phyloP scores from a whole-genome alignment of 257 asterid genomes.

The Perilla frutescens region DNA sequence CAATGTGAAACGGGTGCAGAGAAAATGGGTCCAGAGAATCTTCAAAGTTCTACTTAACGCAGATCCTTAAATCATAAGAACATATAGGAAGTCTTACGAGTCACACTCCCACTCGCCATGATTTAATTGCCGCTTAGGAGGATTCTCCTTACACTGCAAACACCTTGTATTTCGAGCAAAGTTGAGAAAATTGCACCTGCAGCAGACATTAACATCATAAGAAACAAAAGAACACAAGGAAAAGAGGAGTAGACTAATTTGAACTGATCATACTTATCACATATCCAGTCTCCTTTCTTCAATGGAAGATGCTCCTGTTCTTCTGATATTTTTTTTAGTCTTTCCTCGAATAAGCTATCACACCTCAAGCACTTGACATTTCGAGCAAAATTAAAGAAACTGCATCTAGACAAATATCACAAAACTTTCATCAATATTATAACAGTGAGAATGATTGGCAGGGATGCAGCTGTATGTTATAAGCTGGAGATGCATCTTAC shows the following conservation, averaged over 20 bases:
- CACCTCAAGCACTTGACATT: conserved; percentile 81
- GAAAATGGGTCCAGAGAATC: neutral
- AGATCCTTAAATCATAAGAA: conserved; percentile 1
- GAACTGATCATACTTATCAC: conserved; percentile 56
- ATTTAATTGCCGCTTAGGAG: conserved; percentile 73
- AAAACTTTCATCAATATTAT: neutral
- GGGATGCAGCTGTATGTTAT: neutral
- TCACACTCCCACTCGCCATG: conserved; percentile 99
- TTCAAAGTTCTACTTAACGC: neutral
- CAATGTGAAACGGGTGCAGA: neutral
- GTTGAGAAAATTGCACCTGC: conserved; percentile 90
- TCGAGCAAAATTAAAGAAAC: conserved; percentile 76
- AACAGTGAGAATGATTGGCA: neutral
- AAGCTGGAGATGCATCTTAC: conserved; percentile 50
- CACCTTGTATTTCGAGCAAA: conserved; percentile 89
- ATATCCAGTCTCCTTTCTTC: conserved; percentile 97
- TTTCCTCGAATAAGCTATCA: conserved; percentile 57
- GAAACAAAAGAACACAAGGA: conserved; percentile 21
- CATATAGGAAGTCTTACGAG: conserved; percentile 60
- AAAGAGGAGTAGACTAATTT: conserved; percentile 9
- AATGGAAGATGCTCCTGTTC: conserved; percentile 76
- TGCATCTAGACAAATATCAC: conserved; percentile 60
- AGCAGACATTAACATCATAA: conserved; percentile 32
- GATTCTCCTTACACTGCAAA: conserved; percentile 78
- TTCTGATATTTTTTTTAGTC: conserved; percentile 53